phyloP scores from a whole-genome alignment of 129 eudicot species.

The Flaveria bidentis region DNA sequence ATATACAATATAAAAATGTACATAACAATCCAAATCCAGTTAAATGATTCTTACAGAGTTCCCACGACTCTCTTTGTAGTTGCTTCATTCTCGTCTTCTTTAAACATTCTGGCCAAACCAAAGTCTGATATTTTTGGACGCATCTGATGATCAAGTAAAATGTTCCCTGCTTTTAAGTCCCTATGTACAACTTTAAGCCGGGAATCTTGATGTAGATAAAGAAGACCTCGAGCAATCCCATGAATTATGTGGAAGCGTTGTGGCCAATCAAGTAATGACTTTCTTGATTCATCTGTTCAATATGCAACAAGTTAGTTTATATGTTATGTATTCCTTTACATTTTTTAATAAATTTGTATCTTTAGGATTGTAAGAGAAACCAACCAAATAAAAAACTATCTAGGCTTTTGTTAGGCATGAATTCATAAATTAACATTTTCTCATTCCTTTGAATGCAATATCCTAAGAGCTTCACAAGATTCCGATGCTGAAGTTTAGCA shows the following conservation, averaged over 20 bases:
- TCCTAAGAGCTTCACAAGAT: conserved; percentile 49
- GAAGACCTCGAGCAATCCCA: conserved; percentile 20
- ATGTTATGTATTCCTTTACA: not conserved
- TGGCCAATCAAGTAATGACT: conserved; percentile 8
- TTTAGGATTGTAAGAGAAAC: not conserved
- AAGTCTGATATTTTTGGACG: conserved; percentile 5
- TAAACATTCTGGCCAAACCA: conserved; percentile 5
- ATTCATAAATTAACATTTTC: conserved; percentile 59
- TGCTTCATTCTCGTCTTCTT: conserved; percentile 9
- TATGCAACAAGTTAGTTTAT: not conserved
- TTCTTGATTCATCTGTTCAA: conserved; percentile 1
- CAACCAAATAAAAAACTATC: conserved; percentile 60
- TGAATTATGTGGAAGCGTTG: conserved; percentile 7
- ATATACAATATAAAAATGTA: not conserved
- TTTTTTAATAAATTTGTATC: not conserved
- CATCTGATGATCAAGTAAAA: not conserved
- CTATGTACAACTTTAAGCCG: not conserved
- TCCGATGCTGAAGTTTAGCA: conserved; percentile 42
- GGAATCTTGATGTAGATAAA: conserved; percentile 8
- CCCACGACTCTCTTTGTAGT: conserved; percentile 4
- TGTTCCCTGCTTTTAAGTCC: conserved; percentile 2
- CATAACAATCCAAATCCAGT: not conserved
- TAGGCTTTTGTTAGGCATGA: conserved; percentile 67
- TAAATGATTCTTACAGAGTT: not conserved
- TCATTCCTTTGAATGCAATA: conserved; percentile 58